A percentile compares a stretch with the other conserved stretches of the same genome.
Conservation (phyloP, 2,329 filamentous ascomycete species). For the Colletotrichum sp. region DNA sequence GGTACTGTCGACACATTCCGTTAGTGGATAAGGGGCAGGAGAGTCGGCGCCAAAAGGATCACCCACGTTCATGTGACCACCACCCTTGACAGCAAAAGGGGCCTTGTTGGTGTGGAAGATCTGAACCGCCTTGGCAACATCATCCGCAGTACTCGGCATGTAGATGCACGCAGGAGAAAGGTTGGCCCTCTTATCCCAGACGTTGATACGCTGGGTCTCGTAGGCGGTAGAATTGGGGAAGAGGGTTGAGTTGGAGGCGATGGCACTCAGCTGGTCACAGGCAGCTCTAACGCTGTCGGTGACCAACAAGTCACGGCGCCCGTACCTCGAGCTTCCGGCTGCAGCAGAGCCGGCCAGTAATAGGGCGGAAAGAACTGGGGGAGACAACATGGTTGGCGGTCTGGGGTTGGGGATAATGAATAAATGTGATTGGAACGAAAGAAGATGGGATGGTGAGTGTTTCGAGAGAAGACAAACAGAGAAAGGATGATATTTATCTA, state of each 20-base stretch:
- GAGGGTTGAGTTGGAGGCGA: neutral
- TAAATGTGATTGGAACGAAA: neutral
- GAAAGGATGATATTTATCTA: neutral
- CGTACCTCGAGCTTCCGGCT: neutral
- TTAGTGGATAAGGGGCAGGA: neutral
- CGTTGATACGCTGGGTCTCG: constrained; percentile 3
- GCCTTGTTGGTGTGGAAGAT: constrained; percentile 17
- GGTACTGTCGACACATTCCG: constrained; percentile 11
- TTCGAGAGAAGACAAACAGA: neutral
- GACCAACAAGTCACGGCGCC: neutral
- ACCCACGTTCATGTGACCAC: constrained; percentile 28
- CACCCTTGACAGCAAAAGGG: constrained; percentile 29
- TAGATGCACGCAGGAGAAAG: neutral
- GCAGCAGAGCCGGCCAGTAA: neutral
- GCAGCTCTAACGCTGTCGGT: neutral
- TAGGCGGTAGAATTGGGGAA: constrained; percentile 2
- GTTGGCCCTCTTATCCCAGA: constrained; percentile 8
- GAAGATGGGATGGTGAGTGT: neutral
- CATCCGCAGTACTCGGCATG: neutral
- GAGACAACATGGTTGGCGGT: neutral
- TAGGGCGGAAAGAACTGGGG: constrained; percentile 35
- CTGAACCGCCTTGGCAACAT: neutral
- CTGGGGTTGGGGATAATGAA: neutral
- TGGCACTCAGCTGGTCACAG: neutral
- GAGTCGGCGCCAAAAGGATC: neutral